Percentiles rank a stretch among this genome's conserved stretches.
These are phyloP conservation scores for Exidia glandulosa DNA, from an alignment of 768 basidiomycete species.

Conservation along the genomic window DNA sequence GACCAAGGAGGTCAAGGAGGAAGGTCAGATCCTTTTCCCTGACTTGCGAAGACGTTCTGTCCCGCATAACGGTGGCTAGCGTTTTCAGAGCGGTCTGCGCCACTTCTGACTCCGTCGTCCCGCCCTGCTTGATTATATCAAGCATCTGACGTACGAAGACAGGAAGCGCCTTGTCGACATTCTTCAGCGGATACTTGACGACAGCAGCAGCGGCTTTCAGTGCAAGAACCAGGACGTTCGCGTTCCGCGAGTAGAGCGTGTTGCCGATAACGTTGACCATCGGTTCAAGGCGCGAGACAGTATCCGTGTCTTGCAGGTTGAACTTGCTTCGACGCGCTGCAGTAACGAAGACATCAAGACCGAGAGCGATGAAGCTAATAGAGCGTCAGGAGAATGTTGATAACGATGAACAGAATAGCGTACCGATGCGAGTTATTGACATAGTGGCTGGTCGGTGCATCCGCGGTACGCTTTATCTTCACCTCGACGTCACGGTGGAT, in stretches of 20 bases:
- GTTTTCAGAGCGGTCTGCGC: constrained; percentile 83
- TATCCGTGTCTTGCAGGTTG: constrained; percentile 63
- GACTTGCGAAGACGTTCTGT: constrained; percentile 66
- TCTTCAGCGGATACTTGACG: constrained; percentile 71
- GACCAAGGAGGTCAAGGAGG: constrained; percentile 73
- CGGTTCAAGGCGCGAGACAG: constrained; percentile 74
- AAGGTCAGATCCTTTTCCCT: constrained; percentile 84
- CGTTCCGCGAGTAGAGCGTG: constrained; percentile 75
- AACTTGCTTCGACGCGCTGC: constrained; percentile 80
- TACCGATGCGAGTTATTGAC: constrained; percentile 82
- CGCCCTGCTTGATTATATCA: constrained; percentile 67
- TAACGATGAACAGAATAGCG: constrained; percentile 9
- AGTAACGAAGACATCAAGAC: constrained; percentile 82
- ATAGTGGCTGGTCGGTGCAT: constrained; percentile 53
- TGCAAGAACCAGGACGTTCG: constrained; percentile 61
- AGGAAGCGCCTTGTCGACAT: constrained; percentile 62
- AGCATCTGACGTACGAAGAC: constrained; percentile 78
- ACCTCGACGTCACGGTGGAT: constrained; percentile 54
- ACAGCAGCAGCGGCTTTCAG: constrained; percentile 74
- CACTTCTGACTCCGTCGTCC: constrained; percentile 82
- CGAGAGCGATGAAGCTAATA: constrained; percentile 76
- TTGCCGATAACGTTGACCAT: constrained; percentile 85
- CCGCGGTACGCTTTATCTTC: constrained; percentile 60
- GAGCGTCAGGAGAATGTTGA: constrained; percentile 2
- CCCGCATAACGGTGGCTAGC: constrained; percentile 77